These are phyloP conservation scores for Yamadazyma mexicana DNA, from an alignment of 1,139 yeast species.

Conservation along the genomic window DNA sequence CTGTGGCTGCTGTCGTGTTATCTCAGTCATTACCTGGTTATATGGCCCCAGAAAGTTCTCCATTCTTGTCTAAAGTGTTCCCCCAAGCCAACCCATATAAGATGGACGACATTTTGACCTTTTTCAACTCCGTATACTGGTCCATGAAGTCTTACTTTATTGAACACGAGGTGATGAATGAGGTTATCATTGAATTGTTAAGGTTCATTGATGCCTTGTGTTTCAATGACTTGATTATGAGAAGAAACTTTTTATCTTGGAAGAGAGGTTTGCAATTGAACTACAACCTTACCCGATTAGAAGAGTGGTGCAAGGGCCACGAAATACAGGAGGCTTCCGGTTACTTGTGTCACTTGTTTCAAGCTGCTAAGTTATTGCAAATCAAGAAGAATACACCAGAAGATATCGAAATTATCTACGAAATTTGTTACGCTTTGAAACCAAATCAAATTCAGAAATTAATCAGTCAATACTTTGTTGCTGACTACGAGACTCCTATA, in stretches of 20 bases:
- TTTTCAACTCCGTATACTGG: constrained; percentile 90
- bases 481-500: constrained; percentile 94
- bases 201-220: constrained; percentile 90
- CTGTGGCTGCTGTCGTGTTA: constrained; percentile 88
- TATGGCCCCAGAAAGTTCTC: constrained; percentile 83
- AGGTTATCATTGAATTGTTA: constrained; percentile 80
- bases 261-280: constrained; percentile 96
- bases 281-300: constrained; percentile 93
- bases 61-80: constrained; percentile 83
- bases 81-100: constrained; percentile 72
- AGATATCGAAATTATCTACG: constrained; percentile 91
- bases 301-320: constrained; percentile 98
- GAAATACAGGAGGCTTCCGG: constrained; percentile 89
- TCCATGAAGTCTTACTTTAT: constrained; percentile 90
- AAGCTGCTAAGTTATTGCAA: constrained; percentile 92
- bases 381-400: constrained; percentile 86
- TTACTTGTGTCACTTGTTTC: constrained; percentile 83
- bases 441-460: constrained; percentile 94
- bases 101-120: constrained; percentile 92
- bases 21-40: constrained; percentile 97
- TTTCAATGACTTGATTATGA: constrained; percentile 94
- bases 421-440: constrained; percentile 89
- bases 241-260: constrained; percentile 94
- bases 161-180: constrained; percentile 82
- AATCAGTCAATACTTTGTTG: constrained; percentile 84